Conservation (phyloP, 352 stramenopile species). For the Pythium graminicola region DNA sequence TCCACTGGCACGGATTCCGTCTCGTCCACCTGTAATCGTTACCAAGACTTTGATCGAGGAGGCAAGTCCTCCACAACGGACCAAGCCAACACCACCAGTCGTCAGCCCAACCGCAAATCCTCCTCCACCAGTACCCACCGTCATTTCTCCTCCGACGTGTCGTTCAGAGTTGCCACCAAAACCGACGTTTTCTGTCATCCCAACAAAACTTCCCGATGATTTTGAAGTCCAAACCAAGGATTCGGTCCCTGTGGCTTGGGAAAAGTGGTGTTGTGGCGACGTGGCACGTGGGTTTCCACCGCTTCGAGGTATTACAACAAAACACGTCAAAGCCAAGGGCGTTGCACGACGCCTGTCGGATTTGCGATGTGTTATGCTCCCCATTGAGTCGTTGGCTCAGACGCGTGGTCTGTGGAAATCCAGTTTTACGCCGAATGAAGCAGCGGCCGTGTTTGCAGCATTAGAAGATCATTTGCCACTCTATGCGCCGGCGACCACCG, state of each 20-base stretch:
- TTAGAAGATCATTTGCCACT: slow-evolving; percentile 6
- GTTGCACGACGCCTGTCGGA: slow-evolving; percentile 15
- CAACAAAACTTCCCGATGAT: background rate
- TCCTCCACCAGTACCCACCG: background rate
- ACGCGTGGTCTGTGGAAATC: slow-evolving; percentile 9
- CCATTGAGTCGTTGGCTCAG: slow-evolving; percentile 17
- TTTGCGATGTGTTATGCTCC: slow-evolving; percentile 18
- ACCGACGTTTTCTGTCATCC: background rate
- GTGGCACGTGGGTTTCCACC: slow-evolving; percentile 1
- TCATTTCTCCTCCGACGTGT: background rate
- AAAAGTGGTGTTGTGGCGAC: slow-evolving; percentile 25
- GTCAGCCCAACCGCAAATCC: background rate
- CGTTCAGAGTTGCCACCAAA: background rate
- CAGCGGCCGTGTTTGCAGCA: background rate
- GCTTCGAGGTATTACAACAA: slow-evolving; percentile 8
- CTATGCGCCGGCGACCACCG: background rate
- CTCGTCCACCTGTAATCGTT: background rate
- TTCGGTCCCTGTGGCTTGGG: slow-evolving; percentile 15
- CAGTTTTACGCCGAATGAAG: slow-evolving; percentile 1
- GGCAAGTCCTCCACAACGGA: background rate
- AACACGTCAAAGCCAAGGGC: slow-evolving; percentile 9
- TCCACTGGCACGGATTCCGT: background rate
- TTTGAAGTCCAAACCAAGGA: slow-evolving; percentile 24
- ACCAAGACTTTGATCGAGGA: background rate
- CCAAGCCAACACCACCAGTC: background rate